Evolutionary conservation across 306 rosid species (phyloP).

Genomic region (Prunus dulcis): DNA sequence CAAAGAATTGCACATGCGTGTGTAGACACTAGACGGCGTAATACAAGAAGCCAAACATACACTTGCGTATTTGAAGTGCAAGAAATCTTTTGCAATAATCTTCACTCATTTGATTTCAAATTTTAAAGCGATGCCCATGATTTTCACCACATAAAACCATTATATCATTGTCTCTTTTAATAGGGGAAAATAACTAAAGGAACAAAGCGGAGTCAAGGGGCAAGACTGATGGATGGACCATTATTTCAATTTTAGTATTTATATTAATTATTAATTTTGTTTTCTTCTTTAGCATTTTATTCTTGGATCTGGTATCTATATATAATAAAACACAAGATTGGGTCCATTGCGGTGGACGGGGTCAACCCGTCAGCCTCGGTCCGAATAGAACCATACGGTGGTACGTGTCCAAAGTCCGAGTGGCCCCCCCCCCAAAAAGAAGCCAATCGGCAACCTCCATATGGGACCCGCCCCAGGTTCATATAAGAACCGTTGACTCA

Average conservation of each 20-base stretch:
- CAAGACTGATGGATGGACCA: not conserved
- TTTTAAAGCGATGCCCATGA: not conserved
- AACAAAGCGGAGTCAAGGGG: not conserved
- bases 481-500: conserved; percentile 39
- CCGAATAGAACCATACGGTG: not conserved
- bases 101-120: not conserved
- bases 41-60: not conserved
- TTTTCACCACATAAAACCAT: not conserved
- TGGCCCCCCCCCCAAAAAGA: too few species aligned
- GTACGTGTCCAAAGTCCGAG: not conserved
- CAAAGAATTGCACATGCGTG: not conserved
- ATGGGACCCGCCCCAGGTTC: too few species aligned
- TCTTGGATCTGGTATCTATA: not conserved
- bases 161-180: not conserved
- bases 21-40: not conserved
- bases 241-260: not conserved
- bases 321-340: not conserved
- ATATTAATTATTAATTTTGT: not conserved
- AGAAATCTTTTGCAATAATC: not conserved
- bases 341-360: conserved; percentile 2
- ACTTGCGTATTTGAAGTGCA: not conserved
- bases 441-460: not conserved
- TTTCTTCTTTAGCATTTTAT: not conserved
- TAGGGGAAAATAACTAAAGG: not conserved
- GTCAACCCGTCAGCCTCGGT: conserved; percentile 35